Percentiles rank a stretch among this genome's conserved stretches.
Evolutionary conservation across 805 yeast species (phyloP).

Genomic region (Vanderwaltozyma yarrowii): DNA sequence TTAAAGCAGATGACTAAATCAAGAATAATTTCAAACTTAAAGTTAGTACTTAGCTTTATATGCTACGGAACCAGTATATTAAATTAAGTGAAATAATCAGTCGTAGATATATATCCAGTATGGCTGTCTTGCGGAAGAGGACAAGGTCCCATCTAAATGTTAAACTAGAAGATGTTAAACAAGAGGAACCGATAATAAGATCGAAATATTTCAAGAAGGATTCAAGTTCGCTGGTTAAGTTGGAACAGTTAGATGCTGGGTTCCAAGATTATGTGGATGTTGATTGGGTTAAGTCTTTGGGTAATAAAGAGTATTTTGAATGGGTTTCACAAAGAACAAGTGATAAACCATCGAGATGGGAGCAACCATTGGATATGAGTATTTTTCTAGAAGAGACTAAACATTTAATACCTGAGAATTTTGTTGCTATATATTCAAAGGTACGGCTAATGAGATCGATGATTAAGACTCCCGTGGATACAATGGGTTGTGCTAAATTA

Average conservation of each 20-base stretch:
- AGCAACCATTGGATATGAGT: slow-evolving; percentile 5
- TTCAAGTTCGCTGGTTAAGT: neutral
- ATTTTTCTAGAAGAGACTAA: slow-evolving; percentile 3
- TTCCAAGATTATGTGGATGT: slow-evolving; percentile 11
- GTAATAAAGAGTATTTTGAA: slow-evolving; percentile 20
- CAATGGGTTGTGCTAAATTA: slow-evolving; percentile 69
- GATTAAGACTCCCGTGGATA: slow-evolving; percentile 76
- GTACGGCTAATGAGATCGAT: slow-evolving; percentile 57
- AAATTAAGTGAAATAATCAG: no score
- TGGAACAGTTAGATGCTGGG: neutral
- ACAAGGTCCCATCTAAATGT: neutral
- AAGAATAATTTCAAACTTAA: no score
- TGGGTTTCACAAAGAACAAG: slow-evolving; percentile 16
- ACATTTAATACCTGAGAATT: slow-evolving; percentile 33
- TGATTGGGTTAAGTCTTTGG: slow-evolving; percentile 21
- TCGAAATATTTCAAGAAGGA: slow-evolving; percentile 7
- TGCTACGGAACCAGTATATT: no score
- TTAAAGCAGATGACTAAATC: no score
- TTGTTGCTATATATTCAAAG: slow-evolving; percentile 46
- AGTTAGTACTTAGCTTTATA: no score
- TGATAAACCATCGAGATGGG: slow-evolving; percentile 14
- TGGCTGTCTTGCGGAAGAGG: neutral
- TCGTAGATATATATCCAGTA: neutral
- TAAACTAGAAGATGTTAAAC: slow-evolving; percentile 22
- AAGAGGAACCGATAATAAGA: neutral